phyloP scores from a whole-genome alignment of 441 rosid species.

The Adansonia madagascariensis region DNA sequence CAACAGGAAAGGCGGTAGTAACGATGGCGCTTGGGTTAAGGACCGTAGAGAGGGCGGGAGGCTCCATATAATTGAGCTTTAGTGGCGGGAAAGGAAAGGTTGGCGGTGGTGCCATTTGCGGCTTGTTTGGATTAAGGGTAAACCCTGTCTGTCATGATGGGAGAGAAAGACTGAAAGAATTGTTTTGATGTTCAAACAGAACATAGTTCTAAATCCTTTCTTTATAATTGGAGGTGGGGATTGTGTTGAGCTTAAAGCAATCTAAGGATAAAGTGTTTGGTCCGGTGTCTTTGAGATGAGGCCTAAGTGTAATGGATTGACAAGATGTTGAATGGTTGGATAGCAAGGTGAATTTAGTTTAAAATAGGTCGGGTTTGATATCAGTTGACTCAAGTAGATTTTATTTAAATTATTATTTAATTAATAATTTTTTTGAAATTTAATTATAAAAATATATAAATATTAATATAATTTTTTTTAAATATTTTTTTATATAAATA shows the following conservation, averaged over 20 bases:
- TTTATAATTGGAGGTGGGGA: neutral
- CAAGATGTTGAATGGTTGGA: too few relatives aligned
- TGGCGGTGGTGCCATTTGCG: conserved; percentile 32
- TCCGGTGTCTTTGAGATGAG: neutral
- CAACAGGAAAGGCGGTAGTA: conserved; percentile 53
- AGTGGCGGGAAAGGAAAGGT: conserved; percentile 62
- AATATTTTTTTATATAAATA: too few relatives aligned
- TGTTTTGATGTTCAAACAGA: conserved; percentile 5
- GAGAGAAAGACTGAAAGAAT: conserved; percentile 17
- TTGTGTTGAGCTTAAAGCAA: neutral
- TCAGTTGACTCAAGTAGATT: too few relatives aligned
- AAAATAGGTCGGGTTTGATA: too few relatives aligned
- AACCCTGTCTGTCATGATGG: conserved; percentile 60
- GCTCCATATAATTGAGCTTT: conserved; percentile 80
- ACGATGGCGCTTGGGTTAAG: conserved; percentile 55
- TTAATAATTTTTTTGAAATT: too few relatives aligned
- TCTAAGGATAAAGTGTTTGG: neutral
- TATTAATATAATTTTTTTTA: too few relatives aligned
- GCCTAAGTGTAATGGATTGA: too few relatives aligned
- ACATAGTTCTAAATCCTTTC: neutral
- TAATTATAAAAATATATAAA: too few relatives aligned
- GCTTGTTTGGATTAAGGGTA: conserved; percentile 60
- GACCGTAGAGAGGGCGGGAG: conserved; percentile 74
- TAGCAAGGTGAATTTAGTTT: too few relatives aligned
- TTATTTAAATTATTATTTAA: too few relatives aligned